These are phyloP conservation scores for Staphylotrichum tortipilum DNA, from an alignment of 495 filamentous ascomycete genomes.

Conservation along the genomic window DNA sequence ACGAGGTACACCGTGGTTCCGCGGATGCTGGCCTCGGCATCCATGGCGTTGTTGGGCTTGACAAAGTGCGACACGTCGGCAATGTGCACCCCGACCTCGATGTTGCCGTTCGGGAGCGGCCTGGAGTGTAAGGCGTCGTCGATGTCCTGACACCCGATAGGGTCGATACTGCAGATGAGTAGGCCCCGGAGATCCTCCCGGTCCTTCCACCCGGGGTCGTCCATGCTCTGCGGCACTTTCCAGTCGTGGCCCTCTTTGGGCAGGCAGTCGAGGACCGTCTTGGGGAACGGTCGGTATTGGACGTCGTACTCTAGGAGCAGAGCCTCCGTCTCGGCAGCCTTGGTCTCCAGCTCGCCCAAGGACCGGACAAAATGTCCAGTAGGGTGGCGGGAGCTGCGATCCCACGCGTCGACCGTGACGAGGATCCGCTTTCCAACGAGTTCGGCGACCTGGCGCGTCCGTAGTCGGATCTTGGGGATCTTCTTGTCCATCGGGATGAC, in stretches of 20 bases:
- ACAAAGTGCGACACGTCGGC: conserved; percentile 98
- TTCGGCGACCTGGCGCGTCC: conserved; percentile 80
- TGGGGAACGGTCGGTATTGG: conserved; percentile 95
- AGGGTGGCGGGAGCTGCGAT: conserved; percentile 83
- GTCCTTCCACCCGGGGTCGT: conserved; percentile 77
- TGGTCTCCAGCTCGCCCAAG: conserved; percentile 85
- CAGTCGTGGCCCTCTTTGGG: conserved; percentile 89
- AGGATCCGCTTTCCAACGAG: conserved; percentile 84
- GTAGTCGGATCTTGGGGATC: conserved; percentile 88
- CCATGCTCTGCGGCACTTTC: conserved; percentile 68
- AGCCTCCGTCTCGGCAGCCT: conserved; percentile 93
- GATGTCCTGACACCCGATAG: conserved; percentile 92
- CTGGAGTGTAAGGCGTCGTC: conserved; percentile 92
- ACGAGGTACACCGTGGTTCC: conserved; percentile 97
- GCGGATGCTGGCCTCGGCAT: conserved; percentile 81
- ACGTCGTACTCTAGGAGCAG: conserved; percentile 92
- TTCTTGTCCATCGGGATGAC: conserved; percentile 95
- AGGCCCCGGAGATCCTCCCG: conserved; percentile 75
- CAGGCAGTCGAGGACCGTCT: conserved; percentile 86
- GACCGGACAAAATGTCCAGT: conserved; percentile 90
- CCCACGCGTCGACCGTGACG: conserved; percentile 95
- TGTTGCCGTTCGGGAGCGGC: conserved; percentile 82
- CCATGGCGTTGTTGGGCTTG: conserved; percentile 95
- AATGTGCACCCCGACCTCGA: conserved; percentile 96
- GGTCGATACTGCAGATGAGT: conserved; percentile 94